A percentile compares a stretch with the other conserved stretches of the same genome.
Evolutionary conservation across 2,329 filamentous ascomycete species (phyloP).

Genomic region (Epichloe hybrida): DNA sequence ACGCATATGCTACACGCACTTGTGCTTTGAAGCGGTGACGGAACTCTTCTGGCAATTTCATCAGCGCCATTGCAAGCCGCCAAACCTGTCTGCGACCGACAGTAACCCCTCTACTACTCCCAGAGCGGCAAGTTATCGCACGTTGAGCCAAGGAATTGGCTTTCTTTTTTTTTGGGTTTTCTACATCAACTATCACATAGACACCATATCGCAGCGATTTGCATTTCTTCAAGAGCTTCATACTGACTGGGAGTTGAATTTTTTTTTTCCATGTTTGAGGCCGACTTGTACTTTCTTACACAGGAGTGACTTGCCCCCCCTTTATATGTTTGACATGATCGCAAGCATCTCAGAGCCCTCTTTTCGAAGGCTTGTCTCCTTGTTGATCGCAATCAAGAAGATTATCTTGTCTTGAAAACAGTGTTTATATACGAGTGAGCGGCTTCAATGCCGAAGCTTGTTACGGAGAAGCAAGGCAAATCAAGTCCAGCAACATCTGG

Average conservation of each 20-base stretch:
- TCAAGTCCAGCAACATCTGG: background rate
- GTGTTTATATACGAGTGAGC: background rate
- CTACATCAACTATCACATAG: conserved; percentile 11
- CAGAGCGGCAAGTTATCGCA: background rate
- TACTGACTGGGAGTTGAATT: conserved; percentile 1
- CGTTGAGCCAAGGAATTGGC: background rate
- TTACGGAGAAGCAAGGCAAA: background rate
- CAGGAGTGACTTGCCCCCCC: background rate
- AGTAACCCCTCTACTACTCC: background rate
- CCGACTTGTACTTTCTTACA: conserved; percentile 1
- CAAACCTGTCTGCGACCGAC: background rate
- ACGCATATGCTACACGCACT: background rate
- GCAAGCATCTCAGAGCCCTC: background rate
- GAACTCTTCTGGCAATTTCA: background rate
- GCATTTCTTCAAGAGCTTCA: conserved; percentile 5
- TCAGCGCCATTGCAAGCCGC: background rate
- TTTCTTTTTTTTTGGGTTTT: background rate
- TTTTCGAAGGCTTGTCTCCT: background rate
- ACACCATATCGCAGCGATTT: conserved; percentile 18
- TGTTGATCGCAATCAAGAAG: background rate
- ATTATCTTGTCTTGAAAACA: background rate
- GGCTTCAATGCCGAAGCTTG: background rate
- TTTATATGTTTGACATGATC: background rate
- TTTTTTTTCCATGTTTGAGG: background rate
- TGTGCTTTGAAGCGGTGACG: background rate